Evolutionary conservation across 768 basidiomycete genomes (phyloP).

Genomic region (Pisolithus microcarpus): DNA sequence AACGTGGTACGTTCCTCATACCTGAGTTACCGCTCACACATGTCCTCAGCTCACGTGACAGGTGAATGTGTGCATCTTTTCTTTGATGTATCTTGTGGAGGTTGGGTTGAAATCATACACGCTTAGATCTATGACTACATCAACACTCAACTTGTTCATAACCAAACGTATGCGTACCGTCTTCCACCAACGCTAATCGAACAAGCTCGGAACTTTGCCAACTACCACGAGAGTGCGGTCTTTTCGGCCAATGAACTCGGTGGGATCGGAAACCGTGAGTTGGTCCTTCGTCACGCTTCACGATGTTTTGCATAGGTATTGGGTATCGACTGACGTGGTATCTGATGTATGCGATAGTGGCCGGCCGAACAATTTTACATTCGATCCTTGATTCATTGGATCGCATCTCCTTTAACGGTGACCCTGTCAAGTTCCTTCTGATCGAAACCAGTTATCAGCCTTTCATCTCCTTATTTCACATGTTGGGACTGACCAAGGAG

Average conservation of each 20-base stretch:
- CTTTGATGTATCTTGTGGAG: constrained; percentile 18
- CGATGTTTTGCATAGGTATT: not conserved
- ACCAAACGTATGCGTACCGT: constrained; percentile 24
- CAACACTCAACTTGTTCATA: constrained; percentile 34
- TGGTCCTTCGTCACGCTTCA: not conserved
- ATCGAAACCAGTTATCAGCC: constrained; percentile 30
- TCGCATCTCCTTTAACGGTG: constrained; percentile 14
- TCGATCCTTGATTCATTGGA: constrained; percentile 23
- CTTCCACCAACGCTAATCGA: constrained; percentile 20
- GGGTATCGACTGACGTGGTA: not conserved
- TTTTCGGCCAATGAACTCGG: constrained; percentile 23
- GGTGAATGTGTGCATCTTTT: constrained; percentile 1
- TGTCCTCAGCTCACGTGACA: not conserved
- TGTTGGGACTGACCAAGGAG: constrained; percentile 47
- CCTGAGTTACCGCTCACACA: not conserved
- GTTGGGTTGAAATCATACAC: not conserved
- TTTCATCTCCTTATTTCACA: constrained; percentile 30
- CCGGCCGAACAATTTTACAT: constrained; percentile 25
- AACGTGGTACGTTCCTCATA: constrained; percentile 26
- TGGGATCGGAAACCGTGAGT: constrained; percentile 33
- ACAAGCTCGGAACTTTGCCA: constrained; percentile 29
- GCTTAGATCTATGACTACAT: constrained; percentile 31
- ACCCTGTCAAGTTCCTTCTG: constrained; percentile 22
- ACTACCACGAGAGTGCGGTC: constrained; percentile 35
- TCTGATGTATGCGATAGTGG: constrained; percentile 15